phyloP scores from a whole-genome alignment of 2,329 filamentous ascomycete genomes.

The Ophiostoma sp. region DNA sequence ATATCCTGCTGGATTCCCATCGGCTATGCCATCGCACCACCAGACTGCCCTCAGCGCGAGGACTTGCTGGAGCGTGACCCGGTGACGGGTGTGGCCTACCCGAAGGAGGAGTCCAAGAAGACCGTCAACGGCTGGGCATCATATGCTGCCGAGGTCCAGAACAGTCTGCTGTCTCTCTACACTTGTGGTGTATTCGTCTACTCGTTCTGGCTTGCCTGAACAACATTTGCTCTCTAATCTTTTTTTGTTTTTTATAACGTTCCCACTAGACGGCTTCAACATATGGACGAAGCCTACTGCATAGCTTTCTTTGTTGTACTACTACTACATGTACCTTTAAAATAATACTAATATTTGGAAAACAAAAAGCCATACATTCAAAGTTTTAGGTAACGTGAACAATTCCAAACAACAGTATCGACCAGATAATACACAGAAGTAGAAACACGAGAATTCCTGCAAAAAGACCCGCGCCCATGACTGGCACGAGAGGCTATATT shows the following conservation, averaged over 20 bases:
- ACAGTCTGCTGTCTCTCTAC: slow-evolving; percentile 46
- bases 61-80: slow-evolving; percentile 51
- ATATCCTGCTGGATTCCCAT: slow-evolving; percentile 56
- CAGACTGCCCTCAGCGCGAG: slow-evolving; percentile 37
- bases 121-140: slow-evolving; percentile 39
- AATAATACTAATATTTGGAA: not conserved
- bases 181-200: slow-evolving; percentile 33
- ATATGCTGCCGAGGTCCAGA: slow-evolving; percentile 49
- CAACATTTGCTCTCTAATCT: not conserved
- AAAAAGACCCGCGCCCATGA: no score
- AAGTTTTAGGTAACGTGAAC: no score
- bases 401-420: no score
- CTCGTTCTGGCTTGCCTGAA: not conserved
- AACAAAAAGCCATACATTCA: no score
- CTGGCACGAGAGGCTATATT: no score
- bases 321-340: not conserved
- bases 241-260: not conserved
- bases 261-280: not conserved
- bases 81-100: slow-evolving; percentile 49
- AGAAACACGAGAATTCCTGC: no score
- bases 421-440: no score
- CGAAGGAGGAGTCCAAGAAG: slow-evolving; percentile 40
- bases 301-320: not conserved
- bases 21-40: slow-evolving; percentile 56
- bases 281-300: not conserved